phyloP scores from a whole-genome alignment of 257 asterid species.

The Haberlea rhodopensis region DNA sequence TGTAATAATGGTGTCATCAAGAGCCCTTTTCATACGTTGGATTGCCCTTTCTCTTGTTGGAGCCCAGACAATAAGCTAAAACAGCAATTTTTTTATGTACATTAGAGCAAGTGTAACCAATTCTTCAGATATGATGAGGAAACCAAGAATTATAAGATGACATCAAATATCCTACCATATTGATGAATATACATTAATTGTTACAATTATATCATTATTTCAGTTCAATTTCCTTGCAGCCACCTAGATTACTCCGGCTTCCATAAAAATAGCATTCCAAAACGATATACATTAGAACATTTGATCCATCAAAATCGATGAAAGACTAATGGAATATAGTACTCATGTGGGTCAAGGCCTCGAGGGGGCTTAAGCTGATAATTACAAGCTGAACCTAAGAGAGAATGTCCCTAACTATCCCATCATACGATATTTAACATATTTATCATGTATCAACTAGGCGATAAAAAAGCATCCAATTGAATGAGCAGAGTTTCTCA shows the following conservation, averaged over 20 bases:
- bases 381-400: too few relatives aligned
- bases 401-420: too few relatives aligned
- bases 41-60: slow-evolving; percentile 97
- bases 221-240: background rate
- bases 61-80: slow-evolving; percentile 98
- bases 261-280: background rate
- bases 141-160: slow-evolving; percentile 20
- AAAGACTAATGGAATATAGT: too few relatives aligned
- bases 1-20: slow-evolving; percentile 77
- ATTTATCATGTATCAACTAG: background rate
- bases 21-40: slow-evolving; percentile 98
- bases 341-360: too few relatives aligned
- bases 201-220: background rate
- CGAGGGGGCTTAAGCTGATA: too few relatives aligned
- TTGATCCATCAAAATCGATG: too few relatives aligned
- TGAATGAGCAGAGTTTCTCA: background rate
- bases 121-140: slow-evolving; percentile 10
- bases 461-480: background rate
- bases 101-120: slow-evolving; percentile 25
- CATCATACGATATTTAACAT: too few relatives aligned
- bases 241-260: background rate
- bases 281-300: too few relatives aligned
- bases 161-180: slow-evolving; percentile 9
- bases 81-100: slow-evolving; percentile 17
- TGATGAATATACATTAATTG: slow-evolving; percentile 1